Base-by-base conservation (phyloP, 2,329 filamentous ascomycete species). In the Pseudogymnoascus sp. region DNA sequence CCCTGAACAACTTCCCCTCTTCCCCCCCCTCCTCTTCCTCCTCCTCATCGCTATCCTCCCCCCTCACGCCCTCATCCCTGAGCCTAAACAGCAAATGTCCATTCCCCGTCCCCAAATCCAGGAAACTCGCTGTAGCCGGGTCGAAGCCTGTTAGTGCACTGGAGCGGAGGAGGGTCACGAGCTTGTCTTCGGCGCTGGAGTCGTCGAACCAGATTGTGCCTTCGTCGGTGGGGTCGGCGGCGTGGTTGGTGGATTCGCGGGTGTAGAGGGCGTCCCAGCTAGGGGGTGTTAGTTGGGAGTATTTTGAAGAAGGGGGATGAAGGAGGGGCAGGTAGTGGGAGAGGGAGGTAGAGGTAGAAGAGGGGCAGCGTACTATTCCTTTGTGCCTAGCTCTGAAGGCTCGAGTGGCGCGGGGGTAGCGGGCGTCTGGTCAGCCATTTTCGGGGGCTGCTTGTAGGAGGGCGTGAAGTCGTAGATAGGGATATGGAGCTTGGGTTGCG, bases 131-230 rank as follows among this genome's bases (percentile, higher is more conserved):
- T 2, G 55, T 59, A 1, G 35, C 10, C 7, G 35, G 55, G 55
- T 59, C 15, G 21, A 59, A 13, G 5, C 31, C 66, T 1, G 38
- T 41, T 44, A 61, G 64, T 39, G 68, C 63, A 6, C 69, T 64
- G n/a, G 62, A 65, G 68, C 65, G 84, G 72, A 96, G 82, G 73
- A 88, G 92, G 8, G 78, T 74, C 25, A 96, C 76, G 64, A 96
- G 85, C 71, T 92, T 92, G 65, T 86, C 81, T 71, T 96, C 91
- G 65, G 94, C 94, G 71, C 89, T 86, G 33, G 91, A 90, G 77
- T 97, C 94, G 73, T 92, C 89, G 81, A 99, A 99, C 94, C 94
- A 99, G 69, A 94, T 86, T 31, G 92, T 96, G 67, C 93, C 93
- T 64, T 88, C 88, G 78, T 96, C 90, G 62, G 83, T 76, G 8